Percentiles rank a stretch among this genome's conserved stretches.
Conservation (phyloP, 2,329 filamentous ascomycete genomes). For the Neonectria neomacrospora region DNA sequence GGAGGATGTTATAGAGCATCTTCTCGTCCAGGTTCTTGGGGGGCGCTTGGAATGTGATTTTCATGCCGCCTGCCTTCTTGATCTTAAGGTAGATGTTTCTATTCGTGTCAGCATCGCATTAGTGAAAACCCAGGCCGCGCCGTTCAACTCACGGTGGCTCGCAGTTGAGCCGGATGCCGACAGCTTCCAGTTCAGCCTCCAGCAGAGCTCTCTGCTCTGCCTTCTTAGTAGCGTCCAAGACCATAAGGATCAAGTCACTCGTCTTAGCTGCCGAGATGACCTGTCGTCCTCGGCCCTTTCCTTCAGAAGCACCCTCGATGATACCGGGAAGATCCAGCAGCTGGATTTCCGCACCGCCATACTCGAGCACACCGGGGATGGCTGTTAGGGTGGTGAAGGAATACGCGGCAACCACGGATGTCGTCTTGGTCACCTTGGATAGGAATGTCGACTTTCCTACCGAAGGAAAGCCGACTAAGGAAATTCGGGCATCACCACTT, state of each 20-base stretch:
- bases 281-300: conserved; percentile 93
- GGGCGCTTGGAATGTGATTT: conserved; percentile 92
- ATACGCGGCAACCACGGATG: conserved; percentile 94
- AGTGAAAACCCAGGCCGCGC: neutral
- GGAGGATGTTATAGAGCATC: conserved; percentile 97
- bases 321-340: conserved; percentile 97
- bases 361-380: conserved; percentile 96
- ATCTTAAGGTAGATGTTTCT: conserved; percentile 97
- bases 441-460: conserved; percentile 98
- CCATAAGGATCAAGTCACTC: conserved; percentile 96
- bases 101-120: conserved; percentile 28
- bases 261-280: conserved; percentile 99
- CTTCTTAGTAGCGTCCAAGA: conserved; percentile 95
- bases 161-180: conserved; percentile 92
- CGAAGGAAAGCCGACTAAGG: conserved; percentile 97
- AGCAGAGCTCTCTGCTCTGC: conserved; percentile 91
- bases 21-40: conserved; percentile 96
- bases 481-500: conserved; percentile 94
- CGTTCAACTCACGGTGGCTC: conserved; percentile 78
- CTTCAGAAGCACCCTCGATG: conserved; percentile 95
- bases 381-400: conserved; percentile 97
- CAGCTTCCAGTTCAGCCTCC: conserved; percentile 92
- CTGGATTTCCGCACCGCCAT: conserved; percentile 97
- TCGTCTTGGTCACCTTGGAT: conserved; percentile 99
- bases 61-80: conserved; percentile 98